Evolutionary conservation across 2,329 filamentous ascomycete genomes (phyloP), one percentile per base, ranked within the genome.

Genomic region (Thyridium curvatum): DNA sequence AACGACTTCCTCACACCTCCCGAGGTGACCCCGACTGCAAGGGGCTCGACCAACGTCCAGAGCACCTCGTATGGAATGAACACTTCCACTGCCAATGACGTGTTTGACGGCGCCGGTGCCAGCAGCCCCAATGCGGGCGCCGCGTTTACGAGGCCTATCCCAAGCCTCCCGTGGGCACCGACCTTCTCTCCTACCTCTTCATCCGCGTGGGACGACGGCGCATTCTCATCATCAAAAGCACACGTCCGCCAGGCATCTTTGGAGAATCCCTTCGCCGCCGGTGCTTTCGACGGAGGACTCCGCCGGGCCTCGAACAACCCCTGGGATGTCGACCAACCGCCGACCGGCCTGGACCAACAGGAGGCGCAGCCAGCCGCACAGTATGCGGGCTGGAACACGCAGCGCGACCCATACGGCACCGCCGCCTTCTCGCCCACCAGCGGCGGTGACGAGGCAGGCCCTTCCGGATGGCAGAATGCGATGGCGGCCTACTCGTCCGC

Each of bases 1-100:
- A 63, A 68, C 17, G 67, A 66, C 5, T 72, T 74, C 42, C 49
- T 75, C 17, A 60, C 60, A 35, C 68, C 65, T 36, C 62, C 69
- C 18, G 62, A 72, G 43, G 53, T 52, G 44, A 35, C 46, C 18
- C 39, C 39, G 2, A 29, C 15, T 6, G 34, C 31, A 16, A 16
- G 30, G 10, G 17, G 26, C 18, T 9, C 14, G 32, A 35, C 34
- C 4, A 41, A 38, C 8, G 38, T 56, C 3, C 55, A 53, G 7
- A 68, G 74, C 30, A 61, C 69, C 3, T 75, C 69, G 2, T 78
- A 77, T 43, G 74, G 71, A 13, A 75, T 78, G 72, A 66, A 72
- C 48, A 70, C 68, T 9, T 52, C 60, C 3, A 72, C 68, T 8
- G 68, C 72, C 18, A 68, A 72, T 35, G 71, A 73, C 14, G 47